These are phyloP conservation scores for Ogataea paraovalis DNA, from an alignment of 805 yeast genomes.

Conservation along the genomic window DNA sequence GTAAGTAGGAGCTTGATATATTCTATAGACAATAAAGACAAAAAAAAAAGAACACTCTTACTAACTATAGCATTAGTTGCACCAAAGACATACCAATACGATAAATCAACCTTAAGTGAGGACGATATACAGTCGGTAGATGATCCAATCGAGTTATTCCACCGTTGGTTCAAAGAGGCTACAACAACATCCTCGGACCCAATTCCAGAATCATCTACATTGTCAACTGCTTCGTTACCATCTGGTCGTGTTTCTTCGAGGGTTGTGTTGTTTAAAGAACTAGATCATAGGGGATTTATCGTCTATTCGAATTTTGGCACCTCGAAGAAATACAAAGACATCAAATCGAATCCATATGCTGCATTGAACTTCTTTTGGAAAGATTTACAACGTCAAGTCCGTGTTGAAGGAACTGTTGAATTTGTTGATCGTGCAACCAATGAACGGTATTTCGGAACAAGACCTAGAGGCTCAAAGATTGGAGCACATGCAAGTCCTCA, in stretches of 20 bases:
- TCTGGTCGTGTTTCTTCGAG: constrained; percentile 87
- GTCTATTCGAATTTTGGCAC: constrained; percentile 90
- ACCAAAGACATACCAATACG: constrained; percentile 85
- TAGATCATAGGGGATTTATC: constrained; percentile 80
- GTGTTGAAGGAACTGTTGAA: constrained; percentile 85
- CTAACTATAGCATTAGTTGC: constrained; percentile 46
- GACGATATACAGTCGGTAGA: constrained; percentile 45
- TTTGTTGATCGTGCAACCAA: constrained; percentile 69
- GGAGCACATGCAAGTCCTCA: constrained; percentile 99
- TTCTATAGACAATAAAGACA: neutral
- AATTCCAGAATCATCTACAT: constrained; percentile 78
- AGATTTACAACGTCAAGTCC: constrained; percentile 82
- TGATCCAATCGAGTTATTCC: constrained; percentile 76
- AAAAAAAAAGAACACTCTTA: neutral
- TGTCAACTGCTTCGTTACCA: constrained; percentile 87
- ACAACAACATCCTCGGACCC: constrained; percentile 45
- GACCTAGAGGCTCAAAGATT: constrained; percentile 89
- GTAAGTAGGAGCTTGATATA: constrained; percentile 13
- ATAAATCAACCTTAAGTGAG: constrained; percentile 48
- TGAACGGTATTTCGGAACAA: constrained; percentile 71
- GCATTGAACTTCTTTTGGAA: constrained; percentile 92
- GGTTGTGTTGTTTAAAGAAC: constrained; percentile 81
- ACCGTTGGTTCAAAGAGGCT: constrained; percentile 82
- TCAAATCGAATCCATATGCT: constrained; percentile 69
- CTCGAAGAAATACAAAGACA: constrained; percentile 76